A percentile compares a stretch with the other conserved stretches of the same genome.
Evolutionary conservation across 225 moss, liverwort and hornwort species (phyloP).

Genomic region (Antitrichia curtipendula): DNA sequence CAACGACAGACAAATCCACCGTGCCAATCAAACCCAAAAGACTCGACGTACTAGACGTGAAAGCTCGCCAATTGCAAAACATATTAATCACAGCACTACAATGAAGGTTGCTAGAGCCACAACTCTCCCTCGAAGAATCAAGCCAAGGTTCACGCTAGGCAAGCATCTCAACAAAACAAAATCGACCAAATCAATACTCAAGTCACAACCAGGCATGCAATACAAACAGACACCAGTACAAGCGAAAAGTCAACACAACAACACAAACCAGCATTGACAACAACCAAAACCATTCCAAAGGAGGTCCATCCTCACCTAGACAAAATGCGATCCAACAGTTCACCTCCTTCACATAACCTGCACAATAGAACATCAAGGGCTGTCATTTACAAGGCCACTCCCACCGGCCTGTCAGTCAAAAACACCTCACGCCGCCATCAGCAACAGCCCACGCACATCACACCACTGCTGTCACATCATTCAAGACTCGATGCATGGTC

Average conservation of each 20-base stretch:
- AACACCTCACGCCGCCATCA: not conserved
- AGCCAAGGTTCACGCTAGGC: not conserved
- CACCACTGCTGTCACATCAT: not conserved
- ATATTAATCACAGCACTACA: not conserved
- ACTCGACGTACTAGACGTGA: not conserved
- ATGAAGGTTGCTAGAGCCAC: not conserved
- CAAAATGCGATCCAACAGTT: slow-evolving; percentile 83
- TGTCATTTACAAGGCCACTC: not conserved
- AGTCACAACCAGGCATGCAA: not conserved
- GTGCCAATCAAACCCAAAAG: not conserved
- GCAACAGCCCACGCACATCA: not conserved
- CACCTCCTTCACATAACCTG: slow-evolving; percentile 96
- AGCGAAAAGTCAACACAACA: not conserved
- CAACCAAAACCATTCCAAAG: not conserved
- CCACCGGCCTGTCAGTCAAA: not conserved
- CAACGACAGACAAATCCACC: not conserved
- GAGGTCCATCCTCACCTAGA: slow-evolving; percentile 28
- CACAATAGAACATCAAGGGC: not conserved
- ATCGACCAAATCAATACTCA: not conserved
- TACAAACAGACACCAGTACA: not conserved
- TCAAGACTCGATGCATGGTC: not conserved
- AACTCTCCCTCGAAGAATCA: not conserved
- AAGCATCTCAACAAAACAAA: not conserved
- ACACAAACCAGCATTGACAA: not conserved
- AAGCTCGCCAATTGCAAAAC: not conserved